Evolutionary conservation across 176 grass and related monocot genomes (phyloP).

Genomic region (Poa pratensis): DNA sequence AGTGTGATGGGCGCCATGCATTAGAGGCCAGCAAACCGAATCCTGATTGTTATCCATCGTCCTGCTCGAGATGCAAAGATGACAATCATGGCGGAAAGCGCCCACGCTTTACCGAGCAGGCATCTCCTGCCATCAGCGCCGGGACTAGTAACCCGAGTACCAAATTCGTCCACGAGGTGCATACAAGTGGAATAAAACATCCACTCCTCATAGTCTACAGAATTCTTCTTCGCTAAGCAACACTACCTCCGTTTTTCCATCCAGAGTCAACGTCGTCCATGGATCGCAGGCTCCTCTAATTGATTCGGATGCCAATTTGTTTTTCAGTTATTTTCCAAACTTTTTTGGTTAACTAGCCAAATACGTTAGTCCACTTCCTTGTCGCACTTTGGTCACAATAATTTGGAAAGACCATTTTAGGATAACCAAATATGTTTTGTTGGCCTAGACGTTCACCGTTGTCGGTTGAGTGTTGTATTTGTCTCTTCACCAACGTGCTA

Average conservation of each 20-base stretch:
- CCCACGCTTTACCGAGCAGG: slow-evolving; percentile 44
- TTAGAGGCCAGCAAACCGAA: slow-evolving; percentile 35
- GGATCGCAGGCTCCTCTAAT: neutral
- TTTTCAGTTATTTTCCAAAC: no score
- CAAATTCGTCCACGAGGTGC: slow-evolving; percentile 43
- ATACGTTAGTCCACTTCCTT: no score
- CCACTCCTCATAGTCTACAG: neutral
- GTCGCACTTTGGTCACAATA: no score
- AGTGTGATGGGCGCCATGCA: slow-evolving; percentile 6
- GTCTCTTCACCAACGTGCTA: no score
- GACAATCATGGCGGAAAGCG: slow-evolving; percentile 62
- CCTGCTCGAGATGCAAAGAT: slow-evolving; percentile 53
- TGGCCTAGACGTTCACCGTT: no score
- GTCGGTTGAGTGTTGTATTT: no score
- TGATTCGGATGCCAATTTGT: neutral
- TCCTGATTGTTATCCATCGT: slow-evolving; percentile 28
- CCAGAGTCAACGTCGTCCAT: neutral
- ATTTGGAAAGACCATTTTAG: no score
- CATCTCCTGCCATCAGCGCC: slow-evolving; percentile 40
- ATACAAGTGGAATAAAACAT: slow-evolving; percentile 34
- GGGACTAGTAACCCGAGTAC: slow-evolving; percentile 30
- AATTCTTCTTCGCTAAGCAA: slow-evolving; percentile 31
- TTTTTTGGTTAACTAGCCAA: no score
- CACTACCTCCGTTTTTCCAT: neutral
- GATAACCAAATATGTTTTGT: no score